Evolutionary conservation across 371 early-diverging fungal species (phyloP).

Genomic region (Saksenaea vasiformis): DNA sequence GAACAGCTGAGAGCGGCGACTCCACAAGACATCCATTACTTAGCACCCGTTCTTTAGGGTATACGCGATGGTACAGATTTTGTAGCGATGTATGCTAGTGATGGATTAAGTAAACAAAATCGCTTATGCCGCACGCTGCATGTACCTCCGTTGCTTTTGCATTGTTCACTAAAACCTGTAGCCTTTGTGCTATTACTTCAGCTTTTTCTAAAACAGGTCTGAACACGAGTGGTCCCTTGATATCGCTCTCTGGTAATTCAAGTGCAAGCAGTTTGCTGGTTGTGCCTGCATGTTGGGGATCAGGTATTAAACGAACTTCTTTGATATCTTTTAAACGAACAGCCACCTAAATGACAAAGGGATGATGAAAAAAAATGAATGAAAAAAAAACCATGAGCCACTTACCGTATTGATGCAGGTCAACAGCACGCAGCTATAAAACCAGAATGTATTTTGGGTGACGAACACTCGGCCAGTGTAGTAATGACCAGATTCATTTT

Average conservation of each 20-base stretch:
- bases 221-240: conserved; percentile 37
- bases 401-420: conserved; percentile 46
- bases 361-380: background rate
- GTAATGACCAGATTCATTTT: conserved; percentile 28
- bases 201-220: conserved; percentile 43
- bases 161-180: conserved; percentile 43
- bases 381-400: background rate
- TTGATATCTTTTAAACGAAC: conserved; percentile 40
- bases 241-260: conserved; percentile 19
- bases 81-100: background rate
- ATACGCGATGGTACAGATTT: background rate
- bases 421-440: conserved; percentile 47
- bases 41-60: background rate
- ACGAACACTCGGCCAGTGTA: conserved; percentile 49
- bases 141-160: conserved; percentile 32
- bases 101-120: background rate
- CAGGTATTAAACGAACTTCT: conserved; percentile 37
- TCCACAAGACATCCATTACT: background rate
- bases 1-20: background rate
- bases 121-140: background rate
- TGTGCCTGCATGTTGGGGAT: conserved; percentile 5
- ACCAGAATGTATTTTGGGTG: conserved; percentile 52
- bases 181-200: conserved; percentile 38
- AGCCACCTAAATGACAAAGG: too few species aligned
- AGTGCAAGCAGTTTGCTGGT: background rate